Conservation (phyloP, 768 basidiomycete genomes). For the Rhizopogon vulgaris region DNA sequence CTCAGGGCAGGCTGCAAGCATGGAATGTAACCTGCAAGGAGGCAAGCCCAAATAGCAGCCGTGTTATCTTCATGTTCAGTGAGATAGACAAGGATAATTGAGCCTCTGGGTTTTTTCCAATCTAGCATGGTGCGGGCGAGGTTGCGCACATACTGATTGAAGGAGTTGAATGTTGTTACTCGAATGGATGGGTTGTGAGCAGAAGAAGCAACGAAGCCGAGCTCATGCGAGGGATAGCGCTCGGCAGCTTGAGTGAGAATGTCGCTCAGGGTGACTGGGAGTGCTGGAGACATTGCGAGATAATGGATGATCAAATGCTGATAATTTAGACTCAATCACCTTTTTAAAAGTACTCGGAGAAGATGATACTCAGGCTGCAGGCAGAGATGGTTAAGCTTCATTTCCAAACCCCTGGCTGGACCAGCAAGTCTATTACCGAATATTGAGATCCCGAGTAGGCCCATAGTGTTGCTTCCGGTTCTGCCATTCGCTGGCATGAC, state of each 20-base stretch:
- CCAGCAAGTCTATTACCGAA: no score
- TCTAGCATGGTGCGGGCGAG: slow-evolving; percentile 4
- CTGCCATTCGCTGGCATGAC: no score
- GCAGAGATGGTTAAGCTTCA: no score
- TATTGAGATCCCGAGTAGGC: no score
- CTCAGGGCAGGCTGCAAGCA: slow-evolving; percentile 6
- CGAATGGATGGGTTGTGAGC: slow-evolving; percentile 5
- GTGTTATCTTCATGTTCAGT: slow-evolving; percentile 7
- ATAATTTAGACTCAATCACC: no score
- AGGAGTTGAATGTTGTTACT: slow-evolving; percentile 1
- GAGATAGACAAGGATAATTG: slow-evolving; percentile 3
- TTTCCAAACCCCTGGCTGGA: no score
- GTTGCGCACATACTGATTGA: slow-evolving; percentile 6
- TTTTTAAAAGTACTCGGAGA: no score
- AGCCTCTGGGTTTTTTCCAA: slow-evolving; percentile 2
- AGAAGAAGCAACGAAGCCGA: slow-evolving; percentile 4
- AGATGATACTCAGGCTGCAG: no score
- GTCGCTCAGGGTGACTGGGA: slow-evolving; percentile 4
- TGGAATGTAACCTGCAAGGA: slow-evolving; percentile 3
- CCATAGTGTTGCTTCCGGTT: no score
- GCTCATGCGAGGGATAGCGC: slow-evolving; percentile 2
- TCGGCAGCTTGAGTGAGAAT: slow-evolving; percentile 2
- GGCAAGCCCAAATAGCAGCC: slow-evolving; percentile 6
- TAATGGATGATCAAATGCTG: background rate
- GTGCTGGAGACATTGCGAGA: background rate